Conservation (phyloP, 2,329 filamentous ascomycete genomes). For the Aaosphaeria arxii region DNA sequence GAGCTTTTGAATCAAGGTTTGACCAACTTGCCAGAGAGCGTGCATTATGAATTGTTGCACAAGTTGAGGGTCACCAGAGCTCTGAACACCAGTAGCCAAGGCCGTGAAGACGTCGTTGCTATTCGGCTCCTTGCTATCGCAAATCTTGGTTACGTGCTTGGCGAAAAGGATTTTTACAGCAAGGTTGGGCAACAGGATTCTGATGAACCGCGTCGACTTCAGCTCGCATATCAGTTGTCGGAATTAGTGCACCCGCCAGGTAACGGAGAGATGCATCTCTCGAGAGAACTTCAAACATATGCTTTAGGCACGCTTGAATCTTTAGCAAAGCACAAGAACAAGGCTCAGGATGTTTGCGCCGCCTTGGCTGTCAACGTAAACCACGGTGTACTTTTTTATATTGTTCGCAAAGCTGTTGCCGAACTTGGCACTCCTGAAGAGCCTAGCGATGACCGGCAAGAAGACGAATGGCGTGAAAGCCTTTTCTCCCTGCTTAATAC, state of each 20-base stretch:
- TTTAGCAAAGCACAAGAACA: constrained; percentile 74
- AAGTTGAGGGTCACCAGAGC: constrained; percentile 82
- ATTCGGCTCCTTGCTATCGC: constrained; percentile 83
- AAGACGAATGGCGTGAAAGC: constrained; percentile 88
- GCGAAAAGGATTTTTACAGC: constrained; percentile 77
- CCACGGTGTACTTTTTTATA: constrained; percentile 89
- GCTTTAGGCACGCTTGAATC: constrained; percentile 80
- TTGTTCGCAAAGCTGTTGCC: constrained; percentile 84
- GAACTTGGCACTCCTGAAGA: constrained; percentile 60
- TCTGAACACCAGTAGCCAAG: constrained; percentile 62
- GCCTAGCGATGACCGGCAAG: constrained; percentile 58
- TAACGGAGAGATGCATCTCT: constrained; percentile 65
- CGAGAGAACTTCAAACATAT: constrained; percentile 75
- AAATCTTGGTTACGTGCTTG: constrained; percentile 86
- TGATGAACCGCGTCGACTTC: constrained; percentile 83
- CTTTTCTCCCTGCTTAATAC: constrained; percentile 85
- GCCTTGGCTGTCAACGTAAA: constrained; percentile 96
- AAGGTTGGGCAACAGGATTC: constrained; percentile 83
- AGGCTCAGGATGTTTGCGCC: constrained; percentile 77
- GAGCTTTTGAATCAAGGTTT: constrained; percentile 42
- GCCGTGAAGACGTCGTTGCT: constrained; percentile 72
- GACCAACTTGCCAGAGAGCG: constrained; percentile 65
- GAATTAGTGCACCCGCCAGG: constrained; percentile 84
- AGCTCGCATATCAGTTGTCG: constrained; percentile 87
- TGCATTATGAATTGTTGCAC: constrained; percentile 81